Base-by-base conservation (phyloP, 345 rosid species). In the Stellera chamaejasme region DNA sequence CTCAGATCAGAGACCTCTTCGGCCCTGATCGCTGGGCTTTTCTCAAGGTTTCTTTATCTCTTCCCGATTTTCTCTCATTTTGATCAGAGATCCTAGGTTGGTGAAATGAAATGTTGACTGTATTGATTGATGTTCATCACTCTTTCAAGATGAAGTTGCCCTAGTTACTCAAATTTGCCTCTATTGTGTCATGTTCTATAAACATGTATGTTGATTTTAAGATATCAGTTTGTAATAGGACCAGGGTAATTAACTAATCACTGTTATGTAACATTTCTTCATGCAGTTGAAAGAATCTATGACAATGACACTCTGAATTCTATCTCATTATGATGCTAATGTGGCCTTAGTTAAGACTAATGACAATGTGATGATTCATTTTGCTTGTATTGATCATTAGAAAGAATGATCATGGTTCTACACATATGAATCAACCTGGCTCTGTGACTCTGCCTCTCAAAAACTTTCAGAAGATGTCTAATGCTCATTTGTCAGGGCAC, bases 11-110 rank as follows among this genome's bases (percentile, higher is more conserved):
- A 52, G 73, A 85, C 45, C 91, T 90, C 48, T 87, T 85, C 63
- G 97, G 94, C 64, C 96, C 97, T 70, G 94, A 90, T 58, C 87
- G 82, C 10, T 87, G 58, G 64, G 91, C 94, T 62, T 79, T 77
- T 70, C 58, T 59, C 42, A 87, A 90, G 94, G 97, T 87, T 25
- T 36, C 53, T 42, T 10, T 0, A 6, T 19, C 1, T 8, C 2
- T 32, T 32, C 9, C 39, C 7, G 9, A 32, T 32, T 32, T 3
- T 59, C 27, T 12, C 43, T 15, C 16, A 13, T 52, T 14, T 39
- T 61, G 13, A 11, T 61, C 28, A 0, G n/a, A 3, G 13, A 52
- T 27, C 25, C 43, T n/a, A 41, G 26, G 39, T 13, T 47, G 5
- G 39, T 32, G 39, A 32, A 19, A 32, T 32, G 39, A 8, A 32